Base-by-base conservation (phyloP, 495 filamentous ascomycete genomes). In the Pyrenula massariospora region DNA sequence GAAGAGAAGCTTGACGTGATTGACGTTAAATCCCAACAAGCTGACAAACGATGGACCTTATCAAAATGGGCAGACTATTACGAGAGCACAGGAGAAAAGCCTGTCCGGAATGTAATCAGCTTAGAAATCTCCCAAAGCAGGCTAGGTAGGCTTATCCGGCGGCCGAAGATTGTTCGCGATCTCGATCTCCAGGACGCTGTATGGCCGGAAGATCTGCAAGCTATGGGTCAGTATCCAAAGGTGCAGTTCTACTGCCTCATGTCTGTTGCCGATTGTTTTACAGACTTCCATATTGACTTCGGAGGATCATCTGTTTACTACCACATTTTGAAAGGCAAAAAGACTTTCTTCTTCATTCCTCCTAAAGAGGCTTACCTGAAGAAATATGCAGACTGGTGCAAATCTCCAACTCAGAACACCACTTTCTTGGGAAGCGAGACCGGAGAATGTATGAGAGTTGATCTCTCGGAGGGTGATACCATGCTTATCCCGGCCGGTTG, bases 201-300 rank as follows among this genome's bases (percentile, higher is more conserved):
- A 10, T 89, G 86, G 86, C 84, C 84, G 10, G 69, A 76, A 50
- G 83, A 84, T 51, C 71, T 84, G 51, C 68, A 74, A 56, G 74
- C 75, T 10, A 76, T 79, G 58, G 77, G 72, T 19, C 79, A 82
- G 56, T 79, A 71, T 24, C 82, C 82, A 2, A 82, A 81, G 57
- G 84, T 87, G 10, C 83, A 86, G 55, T 85, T 85, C 60, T 87
- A 87, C 69, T 85, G 80, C 63, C 68, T 89, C 42, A 89, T 89
- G 86, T 89, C 86, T 24, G 86, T 89, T 19, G 82, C 84, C 20
- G 84, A 89, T 64, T 87, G 84, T 58, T 89, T 85, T 58, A 89
- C 86, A 22, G 86, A 89, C 67, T 89, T 89, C 59, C 86, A 89
- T 65, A 86, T 89, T 60, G 86, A 89, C 63, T 89, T 89, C 68